Evolutionary conservation across 495 filamentous ascomycete genomes (phyloP), one percentile per base, ranked within the genome.

Genomic region (Talaromyces trachyspermus): DNA sequence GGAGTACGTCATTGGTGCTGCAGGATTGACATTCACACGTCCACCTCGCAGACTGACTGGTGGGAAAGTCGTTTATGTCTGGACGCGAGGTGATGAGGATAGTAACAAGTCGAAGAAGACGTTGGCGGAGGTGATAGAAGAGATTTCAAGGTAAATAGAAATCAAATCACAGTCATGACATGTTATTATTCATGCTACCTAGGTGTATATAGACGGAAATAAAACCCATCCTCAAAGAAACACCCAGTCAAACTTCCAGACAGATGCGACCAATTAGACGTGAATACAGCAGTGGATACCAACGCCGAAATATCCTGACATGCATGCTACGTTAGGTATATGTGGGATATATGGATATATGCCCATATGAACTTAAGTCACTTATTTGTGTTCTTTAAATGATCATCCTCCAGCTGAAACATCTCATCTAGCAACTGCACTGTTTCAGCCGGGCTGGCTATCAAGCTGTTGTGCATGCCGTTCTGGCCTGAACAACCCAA

Each of bases 391-490:
- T 11, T 23, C 39, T 17, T 24, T 12, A 15, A 10, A 15, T 42
- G 38, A 4, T 37, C 33, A 27, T 29, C 12, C n/a, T 48, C 65
- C 46, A 67, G 22, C 19, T 52, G 38, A 12, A 53, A 70, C 59
- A 95, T 64, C 69, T 97, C 90, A 58, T 95, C 89, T 38, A 97
- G 63, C 46, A 96, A 64, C 53, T 84, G 78, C 5, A 95, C 85
- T 27, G 94, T 97, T 69, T 98, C 94, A 1, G 75, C 69, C 0
- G 92, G 92, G 57, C 72, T 95, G 10, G 94, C 90, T 51, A 99
- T 95, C 94, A 99, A 4, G 81, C 81, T 6, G 80, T 84, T 0
- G 80, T 83, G 25, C 78, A 83, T 10, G 80, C 81, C 25, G 84
- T 58, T 3, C 80, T 69, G 6, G 80, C 80, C 76, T 79, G 29